Base-by-base conservation (phyloP, 345 rosid genomes). In the Eucalyptus sp. region DNA sequence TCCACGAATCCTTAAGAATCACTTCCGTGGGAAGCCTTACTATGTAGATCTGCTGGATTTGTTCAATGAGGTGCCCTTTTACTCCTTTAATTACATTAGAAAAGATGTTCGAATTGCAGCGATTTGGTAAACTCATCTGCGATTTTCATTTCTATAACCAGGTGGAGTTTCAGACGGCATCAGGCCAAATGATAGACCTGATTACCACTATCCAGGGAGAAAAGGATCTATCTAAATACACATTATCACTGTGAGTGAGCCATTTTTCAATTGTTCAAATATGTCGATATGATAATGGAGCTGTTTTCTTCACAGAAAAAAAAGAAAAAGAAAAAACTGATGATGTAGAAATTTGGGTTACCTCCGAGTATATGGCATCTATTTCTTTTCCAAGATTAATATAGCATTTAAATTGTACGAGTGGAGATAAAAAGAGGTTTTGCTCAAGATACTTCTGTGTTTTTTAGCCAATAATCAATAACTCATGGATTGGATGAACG, bases 151-250 rank as follows among this genome's bases (percentile, higher is more conserved):
- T 83, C 51, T 89, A 58, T 90, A 76, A 88, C 46, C 90, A 96
- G 97, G 97, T 96, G 51, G 99, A 95, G 92, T 93, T 96, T 87
- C 99, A 96, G 92, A 93, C 96, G 49, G 91, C 95, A 79, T 94
- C 92, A 25, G 98, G 99, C 87, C 96, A 96, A 93, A 94, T 95
- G 99, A 94, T 96, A 88, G 98, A 96, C 93, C 92, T 96, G 93
- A 96, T 95, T 90, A 94, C 95, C 87, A 93, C 96, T 33, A 91
- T 93, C 51, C 93, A 95, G 92, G 96, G 98, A 84, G 97, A 95
- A 90, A 94, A 94, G 88, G 96, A 94, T 93, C 90, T 96, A 86
- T 90, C 97, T 86, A 95, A 95, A 88, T 96, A 94, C 92, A 91
- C 96, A 2, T 89, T 95, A 90, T 90, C 94, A 14, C 91, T 95